phyloP scores from a whole-genome alignment of 2,329 filamentous ascomycete genomes.

The Chaetomiaceae sp. region DNA sequence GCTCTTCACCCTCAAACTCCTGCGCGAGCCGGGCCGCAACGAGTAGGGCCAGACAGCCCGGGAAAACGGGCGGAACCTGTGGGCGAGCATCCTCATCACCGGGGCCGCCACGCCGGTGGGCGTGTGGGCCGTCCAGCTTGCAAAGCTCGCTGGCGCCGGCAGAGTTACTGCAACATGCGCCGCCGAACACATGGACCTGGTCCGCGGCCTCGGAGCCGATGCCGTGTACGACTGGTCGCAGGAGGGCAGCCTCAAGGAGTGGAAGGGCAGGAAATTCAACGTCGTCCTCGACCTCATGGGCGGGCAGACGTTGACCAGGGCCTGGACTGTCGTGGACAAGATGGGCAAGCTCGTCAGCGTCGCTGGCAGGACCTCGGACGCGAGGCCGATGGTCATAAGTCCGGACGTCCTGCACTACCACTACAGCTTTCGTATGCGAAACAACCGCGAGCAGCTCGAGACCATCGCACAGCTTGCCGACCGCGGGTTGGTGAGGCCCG shows the following conservation, averaged over 20 bases:
- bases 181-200: conserved; percentile 18
- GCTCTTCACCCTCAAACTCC: conserved; percentile 23
- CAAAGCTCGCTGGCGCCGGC: conserved; percentile 22
- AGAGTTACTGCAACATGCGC: conserved; percentile 20
- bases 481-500: neutral
- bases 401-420: neutral
- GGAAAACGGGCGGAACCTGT: neutral
- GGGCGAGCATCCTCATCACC: conserved; percentile 26
- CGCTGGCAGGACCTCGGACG: neutral
- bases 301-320: conserved; percentile 13
- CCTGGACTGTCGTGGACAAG: conserved; percentile 18
- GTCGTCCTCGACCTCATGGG: conserved; percentile 25
- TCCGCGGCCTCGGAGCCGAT: conserved; percentile 20
- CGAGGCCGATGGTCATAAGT: neutral
- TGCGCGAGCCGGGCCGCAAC: conserved; percentile 2
- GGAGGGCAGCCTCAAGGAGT: conserved; percentile 7
- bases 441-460: neutral
- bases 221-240: conserved; percentile 20
- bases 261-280: conserved; percentile 18
- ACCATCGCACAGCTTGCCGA: neutral
- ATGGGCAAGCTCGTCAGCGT: conserved; percentile 23
- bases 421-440: neutral
- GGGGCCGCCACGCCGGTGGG: conserved; percentile 24
- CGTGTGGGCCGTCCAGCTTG: conserved; percentile 27
- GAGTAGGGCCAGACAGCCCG: neutral